Conservation (phyloP, 352 stramenopile species). For the Globisporangium middletonii region DNA sequence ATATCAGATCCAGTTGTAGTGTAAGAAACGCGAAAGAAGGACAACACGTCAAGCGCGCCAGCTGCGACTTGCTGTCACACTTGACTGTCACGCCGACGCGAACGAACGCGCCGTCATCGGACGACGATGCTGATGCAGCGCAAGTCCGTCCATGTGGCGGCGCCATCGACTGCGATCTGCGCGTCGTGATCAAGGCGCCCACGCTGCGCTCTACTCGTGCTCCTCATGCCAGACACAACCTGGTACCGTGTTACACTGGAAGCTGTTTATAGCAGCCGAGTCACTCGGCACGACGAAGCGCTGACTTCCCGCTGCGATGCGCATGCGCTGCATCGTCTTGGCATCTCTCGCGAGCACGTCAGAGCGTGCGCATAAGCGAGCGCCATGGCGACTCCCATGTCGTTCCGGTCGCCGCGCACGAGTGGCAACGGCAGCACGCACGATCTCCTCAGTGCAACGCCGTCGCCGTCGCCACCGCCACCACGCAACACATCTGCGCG, state of each 20-base stretch:
- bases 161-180: too few relatives aligned
- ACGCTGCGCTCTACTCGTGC: too few relatives aligned
- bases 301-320: not conserved
- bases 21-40: too few relatives aligned
- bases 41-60: too few relatives aligned
- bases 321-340: not conserved
- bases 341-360: not conserved
- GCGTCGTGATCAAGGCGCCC: not conserved
- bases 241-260: too few relatives aligned
- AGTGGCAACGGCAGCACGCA: not conserved
- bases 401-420: not conserved
- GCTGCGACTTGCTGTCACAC: too few relatives aligned
- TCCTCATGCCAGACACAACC: too few relatives aligned
- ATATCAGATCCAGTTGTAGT: too few relatives aligned
- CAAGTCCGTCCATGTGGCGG: too few relatives aligned
- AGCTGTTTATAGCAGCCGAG: not conserved
- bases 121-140: too few relatives aligned
- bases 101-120: not conserved
- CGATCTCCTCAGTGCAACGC: not conserved
- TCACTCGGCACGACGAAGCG: not conserved
- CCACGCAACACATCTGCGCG: not conserved
- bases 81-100: not conserved
- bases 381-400: not conserved
- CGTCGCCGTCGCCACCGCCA: slow-evolving; percentile 6
- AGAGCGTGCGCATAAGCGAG: not conserved